Base-by-base conservation (phyloP, 148 eudicot genomes). In the Persicaria maculosa region DNA sequence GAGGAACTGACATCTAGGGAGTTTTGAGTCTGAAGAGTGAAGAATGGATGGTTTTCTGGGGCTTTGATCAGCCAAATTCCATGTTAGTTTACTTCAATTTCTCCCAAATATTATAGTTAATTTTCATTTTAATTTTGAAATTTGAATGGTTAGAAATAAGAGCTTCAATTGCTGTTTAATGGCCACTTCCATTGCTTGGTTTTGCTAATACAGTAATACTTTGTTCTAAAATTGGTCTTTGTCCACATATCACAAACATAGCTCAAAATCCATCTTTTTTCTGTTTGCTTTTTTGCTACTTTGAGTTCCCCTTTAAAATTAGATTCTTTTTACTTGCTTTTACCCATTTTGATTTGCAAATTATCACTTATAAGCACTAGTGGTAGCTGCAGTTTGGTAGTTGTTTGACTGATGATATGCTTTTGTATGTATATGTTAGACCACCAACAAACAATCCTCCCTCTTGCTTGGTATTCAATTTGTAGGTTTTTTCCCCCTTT, bases 1-100 rank as follows among this genome's bases (percentile, higher is more conserved):
- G 4, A 22, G 43, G 25, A 62, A 31, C 44, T 9, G 31, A 62
- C 7, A 45, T 73, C 72, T 73, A n/a, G n/a, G n/a, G n/a, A n/a
- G n/a, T n/a, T n/a, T n/a, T n/a, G n/a, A n/a, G n/a, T n/a, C n/a
- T n/a, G n/a, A n/a, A n/a, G n/a, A n/a, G n/a, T n/a, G 57, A 78
- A 74, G 55, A 67, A 83, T 82, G 94, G 95, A 47, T 93, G 97
- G 95, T 84, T 85, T 82, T 93, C 88, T 83, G 91, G 90, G 68
- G 87, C 87, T 52, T 95, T 85, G 85, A 92, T 88, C 88, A 80
- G 50, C 76, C 43, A 54, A 90, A 86, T 74, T 83, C 87, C 44
- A 76, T 86, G 97, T 90, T 84, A 86, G 91, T 68, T 78, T 17
- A 14, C 17, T 75, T 44, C 31, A 40, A 61, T 31, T 14, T 7